Evolutionary conservation across 1,284 basidiomycete species (phyloP).

Genomic region (Cystobasidiaceae sp.): DNA sequence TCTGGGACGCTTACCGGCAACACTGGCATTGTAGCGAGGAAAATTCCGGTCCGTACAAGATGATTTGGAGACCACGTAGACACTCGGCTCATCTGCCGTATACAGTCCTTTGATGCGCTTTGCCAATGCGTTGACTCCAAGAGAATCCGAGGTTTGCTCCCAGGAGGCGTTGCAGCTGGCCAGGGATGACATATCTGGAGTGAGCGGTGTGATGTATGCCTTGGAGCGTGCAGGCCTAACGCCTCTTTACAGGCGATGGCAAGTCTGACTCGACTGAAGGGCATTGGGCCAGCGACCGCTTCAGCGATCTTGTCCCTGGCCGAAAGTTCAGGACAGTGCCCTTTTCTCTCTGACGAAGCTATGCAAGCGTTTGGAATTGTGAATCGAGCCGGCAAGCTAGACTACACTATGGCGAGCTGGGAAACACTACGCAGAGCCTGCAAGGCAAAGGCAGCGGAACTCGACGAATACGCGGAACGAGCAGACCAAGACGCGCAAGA

Average conservation of each 20-base stretch:
- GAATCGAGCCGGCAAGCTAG: constrained; percentile 17
- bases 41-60: constrained; percentile 18
- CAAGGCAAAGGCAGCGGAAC: neutral
- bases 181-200: neutral
- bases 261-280: constrained; percentile 30
- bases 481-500: neutral
- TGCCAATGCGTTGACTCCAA: constrained; percentile 14
- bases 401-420: constrained; percentile 27
- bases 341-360: constrained; percentile 39
- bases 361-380: constrained; percentile 22
- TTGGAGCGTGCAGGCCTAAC: no score
- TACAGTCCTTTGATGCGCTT: constrained; percentile 24
- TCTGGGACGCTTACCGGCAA: neutral
- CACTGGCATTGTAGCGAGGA: constrained; percentile 1
- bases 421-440: neutral
- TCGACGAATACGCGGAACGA: neutral
- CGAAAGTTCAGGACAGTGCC: neutral
- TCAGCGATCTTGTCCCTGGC: constrained; percentile 34
- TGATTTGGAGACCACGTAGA: neutral
- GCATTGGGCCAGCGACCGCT: constrained; percentile 38
- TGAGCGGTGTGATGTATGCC: no score
- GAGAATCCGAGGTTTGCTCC: neutral
- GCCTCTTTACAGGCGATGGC: constrained; percentile 8
- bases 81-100: neutral
- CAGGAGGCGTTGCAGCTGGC: neutral